Evolutionary conservation across 1,139 yeast genomes (phyloP), one percentile per base, ranked within the genome.

Genomic region (Torulaspora globosa): DNA sequence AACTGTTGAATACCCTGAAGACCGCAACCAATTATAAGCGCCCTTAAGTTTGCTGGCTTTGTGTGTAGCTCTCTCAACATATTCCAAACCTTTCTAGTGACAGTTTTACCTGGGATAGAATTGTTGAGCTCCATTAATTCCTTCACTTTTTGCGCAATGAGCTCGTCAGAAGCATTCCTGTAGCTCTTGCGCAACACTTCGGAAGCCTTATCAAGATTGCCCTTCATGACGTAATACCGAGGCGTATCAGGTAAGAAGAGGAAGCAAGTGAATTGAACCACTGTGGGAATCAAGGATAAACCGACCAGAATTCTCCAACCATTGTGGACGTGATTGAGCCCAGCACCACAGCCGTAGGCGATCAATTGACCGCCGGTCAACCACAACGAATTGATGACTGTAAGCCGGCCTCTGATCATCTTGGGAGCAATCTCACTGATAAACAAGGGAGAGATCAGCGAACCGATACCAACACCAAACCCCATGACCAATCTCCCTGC

Each of bases 241-340:
- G 98, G 97, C 11, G 97, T 89, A 62, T 92, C 98, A 7, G 98
- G 97, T 66, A 92, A 76, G 71, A 87, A 89, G 63, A 80, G 69
- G 65, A 92, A 90, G 46, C 87, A 74, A 15, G 73, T 73, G 66
- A 86, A 78, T 69, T 92, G 98, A 32, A 81, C 50, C 23, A 78
- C 82, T 3, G 96, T 87, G 7, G 98, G 97, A 18, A 90, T 78
- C 73, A 90, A 76, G 47, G 96, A 84, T 40, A 90, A 71, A 1
- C 97, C 97, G 30, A 90, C 96, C 32, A 89, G 75, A 39, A 88
- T 79, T 67, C 97, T 78, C 98, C 98, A 90, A 45, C 97, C 97
- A 59, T 87, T 82, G 51, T 74, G 57, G 27, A 88, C 83, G 39
- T 74, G 70, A 36, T 79, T 76, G 40, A 92, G 74, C 26, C 95